Base-by-base conservation (phyloP, 768 basidiomycete species). In the Rhodotorula diobovata region DNA sequence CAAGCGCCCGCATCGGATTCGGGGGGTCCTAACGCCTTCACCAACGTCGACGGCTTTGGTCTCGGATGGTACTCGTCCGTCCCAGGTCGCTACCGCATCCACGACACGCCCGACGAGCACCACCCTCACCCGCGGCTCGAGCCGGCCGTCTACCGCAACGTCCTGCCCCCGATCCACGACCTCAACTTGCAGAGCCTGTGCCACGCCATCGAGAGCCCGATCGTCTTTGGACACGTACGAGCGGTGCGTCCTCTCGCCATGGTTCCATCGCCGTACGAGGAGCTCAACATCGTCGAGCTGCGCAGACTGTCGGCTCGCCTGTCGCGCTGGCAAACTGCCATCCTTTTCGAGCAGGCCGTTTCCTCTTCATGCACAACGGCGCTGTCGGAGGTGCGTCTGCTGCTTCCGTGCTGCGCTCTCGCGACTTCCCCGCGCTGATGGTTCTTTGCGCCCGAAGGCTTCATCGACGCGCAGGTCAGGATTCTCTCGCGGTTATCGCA, bases 21-120 rank as follows among this genome's bases (percentile, higher is more conserved):
- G 0, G 32, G 32, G 5, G 21, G 4, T 4, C 43, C 30, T 9
- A 65, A 65, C 34, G 4, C 21, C 25, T 9, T 48, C 34, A 35
- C 63, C 4, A 65, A 65, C 63, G n/a, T 65, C 54, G 63, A 65
- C 55, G 63, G 63, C 23, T 57, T 45, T 15, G 63, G 63, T 4
- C 8, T 65, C 30, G 63, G 37, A 16, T 65, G 63, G 63, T 65
- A 56, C 63, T n/a, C 30, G 7, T 12, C 39, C 63, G 15, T 48
- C 28, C 32, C 25, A 2, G 35, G 45, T 5, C 39, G 37, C 28
- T 45, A 45, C 43, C 35, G 56, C 23, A 15, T 5, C 32, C 55
- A 48, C 25, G 34, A 34, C 32, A 35, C 34, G 43, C 43, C 11
- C 1, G 34, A 28, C 32, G 25, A 34, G 32, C 10, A 8, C 21